These are phyloP conservation scores for Trypanosomatidae sp. DNA, from an alignment of 208 protist genomes.

Conservation along the genomic window DNA sequence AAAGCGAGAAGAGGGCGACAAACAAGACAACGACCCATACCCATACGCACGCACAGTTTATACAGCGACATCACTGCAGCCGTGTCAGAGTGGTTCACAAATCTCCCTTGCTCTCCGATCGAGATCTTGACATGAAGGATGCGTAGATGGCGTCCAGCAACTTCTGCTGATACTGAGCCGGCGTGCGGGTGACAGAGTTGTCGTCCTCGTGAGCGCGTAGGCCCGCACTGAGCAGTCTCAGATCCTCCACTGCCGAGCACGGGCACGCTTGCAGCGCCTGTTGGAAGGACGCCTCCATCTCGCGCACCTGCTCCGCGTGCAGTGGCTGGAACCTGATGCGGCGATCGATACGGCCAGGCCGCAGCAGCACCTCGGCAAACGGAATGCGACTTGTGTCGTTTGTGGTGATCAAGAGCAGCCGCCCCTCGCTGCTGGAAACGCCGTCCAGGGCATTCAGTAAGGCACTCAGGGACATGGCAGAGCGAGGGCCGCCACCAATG, in stretches of 20 bases:
- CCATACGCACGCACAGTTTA: not conserved
- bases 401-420: conserved; percentile 95
- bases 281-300: conserved; percentile 49
- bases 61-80: not conserved
- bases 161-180: conserved; percentile 46
- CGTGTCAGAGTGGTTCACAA: not conserved
- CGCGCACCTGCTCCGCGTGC: conserved; percentile 27
- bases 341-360: conserved; percentile 94
- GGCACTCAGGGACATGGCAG: conserved; percentile 90
- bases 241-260: not conserved
- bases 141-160: conserved; percentile 42
- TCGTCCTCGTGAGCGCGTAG: not conserved
- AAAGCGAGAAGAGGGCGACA: not conserved
- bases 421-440: conserved; percentile 89
- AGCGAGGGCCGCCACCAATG: conserved; percentile 27
- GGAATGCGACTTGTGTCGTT: conserved; percentile 90
- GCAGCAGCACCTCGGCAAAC: conserved; percentile 86
- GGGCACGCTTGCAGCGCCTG: conserved; percentile 16
- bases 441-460: conserved; percentile 97
- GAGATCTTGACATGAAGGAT: not conserved
- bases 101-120: not conserved
- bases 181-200: conserved; percentile 12
- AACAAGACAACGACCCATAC: not conserved
- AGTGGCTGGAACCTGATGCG: conserved; percentile 57
- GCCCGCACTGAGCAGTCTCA: not conserved